These are phyloP conservation scores for Lineolata rhizophorae DNA, from an alignment of 495 filamentous ascomycete genomes.

Conservation along the genomic window DNA sequence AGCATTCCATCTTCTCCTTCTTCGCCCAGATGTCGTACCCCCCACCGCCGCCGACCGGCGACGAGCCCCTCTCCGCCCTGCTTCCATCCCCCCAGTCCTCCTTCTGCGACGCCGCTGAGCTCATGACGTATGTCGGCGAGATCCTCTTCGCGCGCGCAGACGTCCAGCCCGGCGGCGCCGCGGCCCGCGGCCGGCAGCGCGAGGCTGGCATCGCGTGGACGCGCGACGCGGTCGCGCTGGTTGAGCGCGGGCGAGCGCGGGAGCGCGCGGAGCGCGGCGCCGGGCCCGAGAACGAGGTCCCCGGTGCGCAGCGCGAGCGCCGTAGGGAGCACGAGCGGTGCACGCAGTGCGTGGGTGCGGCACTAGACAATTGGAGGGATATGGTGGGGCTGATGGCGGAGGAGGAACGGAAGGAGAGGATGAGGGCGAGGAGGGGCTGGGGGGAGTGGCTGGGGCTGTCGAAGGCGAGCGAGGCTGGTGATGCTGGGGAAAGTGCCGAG, in stretches of 20 bases:
- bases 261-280: too few relatives aligned
- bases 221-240: constrained; percentile 53
- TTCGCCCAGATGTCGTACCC: constrained; percentile 28
- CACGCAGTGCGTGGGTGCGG: neutral
- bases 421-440: too few relatives aligned
- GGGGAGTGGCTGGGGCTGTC: too few relatives aligned
- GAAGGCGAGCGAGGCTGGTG: too few relatives aligned
- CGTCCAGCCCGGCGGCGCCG: too few relatives aligned
- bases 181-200: constrained; percentile 13
- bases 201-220: constrained; percentile 64
- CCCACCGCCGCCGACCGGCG: constrained; percentile 37
- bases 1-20: constrained; percentile 2
- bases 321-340: neutral
- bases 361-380: neutral
- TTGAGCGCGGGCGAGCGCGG: constrained; percentile 24
- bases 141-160: constrained; percentile 72
- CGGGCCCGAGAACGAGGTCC: too few relatives aligned
- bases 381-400: neutral
- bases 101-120: constrained; percentile 56
- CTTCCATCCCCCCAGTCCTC: constrained; percentile 23
- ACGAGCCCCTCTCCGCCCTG: constrained; percentile 38
- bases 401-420: neutral
- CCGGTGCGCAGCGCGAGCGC: neutral
- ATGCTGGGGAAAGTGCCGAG: too few relatives aligned
- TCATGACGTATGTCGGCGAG: constrained; percentile 85